Conservation (phyloP, 1,284 basidiomycete genomes). For the Cryptococcus sp. region DNA sequence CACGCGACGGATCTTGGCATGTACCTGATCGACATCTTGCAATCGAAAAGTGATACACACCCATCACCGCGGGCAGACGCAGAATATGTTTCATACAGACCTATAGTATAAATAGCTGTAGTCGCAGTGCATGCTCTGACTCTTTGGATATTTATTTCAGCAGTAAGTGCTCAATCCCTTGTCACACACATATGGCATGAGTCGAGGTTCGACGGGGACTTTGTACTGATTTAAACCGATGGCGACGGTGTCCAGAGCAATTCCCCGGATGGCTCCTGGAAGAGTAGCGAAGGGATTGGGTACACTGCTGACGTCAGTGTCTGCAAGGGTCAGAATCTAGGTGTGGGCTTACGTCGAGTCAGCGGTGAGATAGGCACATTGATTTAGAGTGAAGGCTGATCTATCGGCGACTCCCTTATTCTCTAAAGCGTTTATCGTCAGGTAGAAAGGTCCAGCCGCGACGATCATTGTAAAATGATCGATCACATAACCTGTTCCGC, state of each 20-base stretch:
- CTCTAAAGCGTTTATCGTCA: slow-evolving; percentile 11
- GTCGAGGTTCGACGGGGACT: slow-evolving; percentile 4
- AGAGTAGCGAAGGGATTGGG: slow-evolving; percentile 14
- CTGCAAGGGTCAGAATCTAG: neutral
- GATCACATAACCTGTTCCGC: slow-evolving; percentile 10
- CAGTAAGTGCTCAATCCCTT: slow-evolving; percentile 5
- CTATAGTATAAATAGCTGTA: too few species aligned
- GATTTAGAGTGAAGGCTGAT: slow-evolving; percentile 4
- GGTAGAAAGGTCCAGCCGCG: slow-evolving; percentile 19
- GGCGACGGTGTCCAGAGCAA: slow-evolving; percentile 14
- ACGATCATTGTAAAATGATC: slow-evolving; percentile 23
- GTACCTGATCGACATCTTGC: too few species aligned
- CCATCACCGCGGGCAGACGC: too few species aligned
- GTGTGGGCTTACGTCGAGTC: slow-evolving; percentile 9
- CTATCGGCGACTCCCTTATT: slow-evolving; percentile 7
- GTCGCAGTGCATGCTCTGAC: too few species aligned
- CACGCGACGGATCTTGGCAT: too few species aligned
- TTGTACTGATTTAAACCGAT: slow-evolving; percentile 10
- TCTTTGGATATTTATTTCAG: too few species aligned
- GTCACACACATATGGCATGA: slow-evolving; percentile 10
- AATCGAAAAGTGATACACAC: too few species aligned
- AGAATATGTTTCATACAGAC: too few species aligned
- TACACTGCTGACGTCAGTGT: neutral
- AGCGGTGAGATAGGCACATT: slow-evolving; percentile 11
- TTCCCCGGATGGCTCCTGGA: slow-evolving; percentile 11